Base-by-base conservation (phyloP, 129 eudicot genomes). In the Mikania micrantha region DNA sequence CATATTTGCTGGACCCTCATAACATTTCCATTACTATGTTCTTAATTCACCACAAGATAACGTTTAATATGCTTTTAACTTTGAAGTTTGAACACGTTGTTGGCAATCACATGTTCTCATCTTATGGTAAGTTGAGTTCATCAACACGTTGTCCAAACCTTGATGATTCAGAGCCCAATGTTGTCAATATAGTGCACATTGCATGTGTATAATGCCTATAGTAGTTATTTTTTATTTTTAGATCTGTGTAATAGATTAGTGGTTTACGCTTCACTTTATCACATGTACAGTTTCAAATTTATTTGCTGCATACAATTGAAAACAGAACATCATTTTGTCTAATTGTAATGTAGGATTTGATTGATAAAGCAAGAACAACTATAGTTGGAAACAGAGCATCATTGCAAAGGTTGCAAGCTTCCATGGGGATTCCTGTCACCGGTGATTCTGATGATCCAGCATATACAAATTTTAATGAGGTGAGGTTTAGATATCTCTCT, bases 351-450 rank as follows among this genome's bases (percentile, higher is more conserved):
- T 74, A 92, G 96, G 96, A 88, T 75, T 75, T 88, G 77, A 88
- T 92, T 70, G 98, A 92, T 78, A 92, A 88, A 74, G 96, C 98
- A 20, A 80, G 89, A 77, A 76, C 87, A 71, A 79, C 76, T 67
- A 70, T 92, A 72, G 86, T 88, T 24, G 89, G 90, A 40, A 92
- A 92, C 77, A 84, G 90, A 64, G 73, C 85, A 60, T 60, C 80
- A 45, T 40, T 92, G 67, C 95, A 89, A 67, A 79, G 71, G 65
- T 68, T 92, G 77, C 96, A 88, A 88, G 70, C 84, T 44, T 88
- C 89, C 49, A 71, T 77, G 52, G 95, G 98, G 6, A 56, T 85
- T 71, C 82, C 89, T 12, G 72, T 84, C 79, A 84, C 79, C 2
- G 65, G 72, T 74, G 95, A 92, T 78, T 81, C 87, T 64, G 87